Evolutionary conservation across 2,329 filamentous ascomycete genomes (phyloP).

Genomic region (Penicillium capsulatum): DNA sequence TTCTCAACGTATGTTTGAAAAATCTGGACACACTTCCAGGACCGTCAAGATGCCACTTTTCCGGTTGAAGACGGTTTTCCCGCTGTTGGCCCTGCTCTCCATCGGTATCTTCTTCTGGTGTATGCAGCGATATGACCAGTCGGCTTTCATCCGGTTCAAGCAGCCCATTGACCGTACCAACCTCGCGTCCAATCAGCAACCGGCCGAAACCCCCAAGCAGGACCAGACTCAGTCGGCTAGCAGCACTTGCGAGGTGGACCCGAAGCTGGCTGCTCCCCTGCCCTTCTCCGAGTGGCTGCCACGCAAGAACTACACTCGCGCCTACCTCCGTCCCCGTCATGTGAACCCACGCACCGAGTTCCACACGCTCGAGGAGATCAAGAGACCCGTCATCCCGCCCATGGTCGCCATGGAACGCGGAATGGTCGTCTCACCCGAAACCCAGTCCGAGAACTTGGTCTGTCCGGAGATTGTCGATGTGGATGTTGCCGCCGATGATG

Average conservation of each 20-base stretch:
- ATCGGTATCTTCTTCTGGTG: constrained; percentile 41
- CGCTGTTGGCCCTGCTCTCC: constrained; percentile 36
- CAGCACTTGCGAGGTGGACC: constrained; percentile 35
- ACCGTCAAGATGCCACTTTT: constrained; percentile 39
- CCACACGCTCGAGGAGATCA: constrained; percentile 36
- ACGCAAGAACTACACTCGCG: constrained; percentile 44
- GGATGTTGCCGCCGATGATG: constrained; percentile 38
- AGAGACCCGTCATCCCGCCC: constrained; percentile 36
- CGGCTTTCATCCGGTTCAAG: constrained; percentile 36
- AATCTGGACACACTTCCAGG: constrained; percentile 17
- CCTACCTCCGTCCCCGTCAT: constrained; percentile 40
- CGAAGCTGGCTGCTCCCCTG: constrained; percentile 32
- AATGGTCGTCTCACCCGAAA: constrained; percentile 34
- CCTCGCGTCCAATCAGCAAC: constrained; percentile 20
- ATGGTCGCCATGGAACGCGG: constrained; percentile 40
- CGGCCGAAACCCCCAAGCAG: too few species aligned
- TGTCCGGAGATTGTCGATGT: constrained; percentile 41
- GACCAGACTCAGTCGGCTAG: not conserved
- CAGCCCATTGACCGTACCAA: constrained; percentile 31
- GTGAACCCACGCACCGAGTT: constrained; percentile 37
- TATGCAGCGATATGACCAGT: constrained; percentile 38
- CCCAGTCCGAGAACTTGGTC: constrained; percentile 30
- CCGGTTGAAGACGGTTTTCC: constrained; percentile 38
- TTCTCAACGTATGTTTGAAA: constrained; percentile 29
- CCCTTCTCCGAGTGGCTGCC: constrained; percentile 41